Evolutionary conservation across 1,284 basidiomycete genomes (phyloP).

Genomic region (Cutaneotrichosporon spelunceum): DNA sequence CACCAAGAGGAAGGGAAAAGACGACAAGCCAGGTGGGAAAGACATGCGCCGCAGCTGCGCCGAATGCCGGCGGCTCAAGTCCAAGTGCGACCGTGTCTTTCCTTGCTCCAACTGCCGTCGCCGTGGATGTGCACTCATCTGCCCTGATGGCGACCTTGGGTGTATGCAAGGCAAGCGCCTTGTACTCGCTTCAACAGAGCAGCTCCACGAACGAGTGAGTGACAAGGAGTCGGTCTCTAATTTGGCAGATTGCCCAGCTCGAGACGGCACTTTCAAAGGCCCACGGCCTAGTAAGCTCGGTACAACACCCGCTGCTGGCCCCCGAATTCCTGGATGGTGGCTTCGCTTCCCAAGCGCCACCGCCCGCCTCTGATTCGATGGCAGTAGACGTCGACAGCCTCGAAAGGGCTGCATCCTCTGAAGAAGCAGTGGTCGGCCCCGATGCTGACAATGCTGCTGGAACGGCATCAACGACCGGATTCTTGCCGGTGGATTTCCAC

Average conservation of each 20-base stretch:
- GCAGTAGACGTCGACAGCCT: not conserved
- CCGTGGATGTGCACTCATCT: constrained; percentile 45
- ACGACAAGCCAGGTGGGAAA: constrained; percentile 20
- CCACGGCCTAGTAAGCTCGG: constrained; percentile 21
- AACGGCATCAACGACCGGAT: not conserved
- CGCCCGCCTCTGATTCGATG: not conserved
- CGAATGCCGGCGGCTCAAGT: constrained; percentile 45
- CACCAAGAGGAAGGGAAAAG: constrained; percentile 15
- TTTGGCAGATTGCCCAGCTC: constrained; percentile 38
- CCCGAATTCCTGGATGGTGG: constrained; percentile 44
- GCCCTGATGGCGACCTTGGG: constrained; percentile 47
- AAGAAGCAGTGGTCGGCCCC: not conserved
- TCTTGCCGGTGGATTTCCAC: not conserved
- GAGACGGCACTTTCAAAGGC: constrained; percentile 42
- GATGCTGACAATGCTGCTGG: constrained; percentile 1
- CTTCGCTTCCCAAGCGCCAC: constrained; percentile 23
- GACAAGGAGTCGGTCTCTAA: not conserved
- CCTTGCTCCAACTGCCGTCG: constrained; percentile 48
- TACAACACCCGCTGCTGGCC: constrained; percentile 38
- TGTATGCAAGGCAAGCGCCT: constrained; percentile 50
- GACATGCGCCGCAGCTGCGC: constrained; percentile 42
- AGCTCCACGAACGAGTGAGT: constrained; percentile 45
- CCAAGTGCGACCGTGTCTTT: constrained; percentile 46
- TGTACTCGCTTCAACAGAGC: constrained; percentile 46
- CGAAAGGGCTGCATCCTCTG: constrained; percentile 1